Evolutionary conservation across 2,329 filamentous ascomycete species (phyloP).

Genomic region (Coleophoma eucalyptorum): DNA sequence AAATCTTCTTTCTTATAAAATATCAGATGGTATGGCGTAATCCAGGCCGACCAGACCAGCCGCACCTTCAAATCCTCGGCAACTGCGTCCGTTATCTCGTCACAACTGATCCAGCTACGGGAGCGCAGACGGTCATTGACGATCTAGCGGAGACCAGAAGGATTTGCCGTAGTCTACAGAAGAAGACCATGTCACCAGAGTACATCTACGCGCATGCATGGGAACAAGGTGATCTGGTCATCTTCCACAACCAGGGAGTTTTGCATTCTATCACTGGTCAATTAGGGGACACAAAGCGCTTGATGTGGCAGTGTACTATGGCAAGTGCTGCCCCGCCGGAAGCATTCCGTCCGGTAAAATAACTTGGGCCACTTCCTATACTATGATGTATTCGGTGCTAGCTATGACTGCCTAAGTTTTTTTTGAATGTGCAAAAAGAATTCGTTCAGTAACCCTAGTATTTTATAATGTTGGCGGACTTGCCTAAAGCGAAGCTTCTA

Average conservation of each 20-base stretch:
- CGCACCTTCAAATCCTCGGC: conserved; percentile 22
- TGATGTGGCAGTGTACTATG: conserved; percentile 29
- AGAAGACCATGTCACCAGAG: conserved; percentile 20
- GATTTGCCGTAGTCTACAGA: conserved; percentile 24
- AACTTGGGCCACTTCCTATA: too few species aligned
- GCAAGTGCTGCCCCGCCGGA: conserved; percentile 11
- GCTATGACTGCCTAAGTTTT: too few species aligned
- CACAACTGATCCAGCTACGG: conserved; percentile 16
- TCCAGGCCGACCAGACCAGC: conserved; percentile 4
- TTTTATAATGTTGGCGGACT: too few species aligned
- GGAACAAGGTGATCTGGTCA: conserved; percentile 25
- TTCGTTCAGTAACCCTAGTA: too few species aligned
- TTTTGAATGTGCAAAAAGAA: too few species aligned
- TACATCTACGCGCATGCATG: conserved; percentile 28
- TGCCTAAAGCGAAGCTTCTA: too few species aligned
- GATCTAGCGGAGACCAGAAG: conserved; percentile 18
- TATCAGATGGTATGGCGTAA: conserved; percentile 17
- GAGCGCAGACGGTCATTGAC: conserved; percentile 8
- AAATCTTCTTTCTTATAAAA: not conserved
- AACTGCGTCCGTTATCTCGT: conserved; percentile 18
- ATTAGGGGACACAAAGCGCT: conserved; percentile 17
- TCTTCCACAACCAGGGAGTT: conserved; percentile 29
- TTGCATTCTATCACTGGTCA: conserved; percentile 29
- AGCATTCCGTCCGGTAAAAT: too few species aligned
- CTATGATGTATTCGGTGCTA: too few species aligned